Conservation (phyloP, 2,329 filamentous ascomycete genomes). For the Phialemoniopsis sp. region DNA sequence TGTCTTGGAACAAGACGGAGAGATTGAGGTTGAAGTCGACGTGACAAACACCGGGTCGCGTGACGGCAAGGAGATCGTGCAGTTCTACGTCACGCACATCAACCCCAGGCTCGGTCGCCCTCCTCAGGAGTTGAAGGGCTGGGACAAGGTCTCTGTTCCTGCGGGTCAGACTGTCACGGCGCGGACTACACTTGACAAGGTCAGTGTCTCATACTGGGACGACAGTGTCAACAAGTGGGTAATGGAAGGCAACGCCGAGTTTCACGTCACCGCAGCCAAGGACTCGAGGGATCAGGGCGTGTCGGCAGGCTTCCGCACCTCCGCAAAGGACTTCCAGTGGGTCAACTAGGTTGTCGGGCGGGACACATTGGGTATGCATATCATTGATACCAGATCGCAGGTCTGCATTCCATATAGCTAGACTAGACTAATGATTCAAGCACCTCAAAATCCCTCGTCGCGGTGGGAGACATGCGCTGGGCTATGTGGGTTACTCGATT, state of each 20-base stretch:
- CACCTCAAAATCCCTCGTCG: not conserved
- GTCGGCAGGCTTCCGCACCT: not conserved
- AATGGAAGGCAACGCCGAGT: constrained; percentile 17
- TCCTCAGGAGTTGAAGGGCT: constrained; percentile 50
- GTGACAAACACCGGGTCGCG: constrained; percentile 40
- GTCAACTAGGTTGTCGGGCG: no score
- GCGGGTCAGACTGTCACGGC: constrained; percentile 38
- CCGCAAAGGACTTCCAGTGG: not conserved
- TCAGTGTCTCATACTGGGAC: constrained; percentile 4
- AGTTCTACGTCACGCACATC: constrained; percentile 45
- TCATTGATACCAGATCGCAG: no score
- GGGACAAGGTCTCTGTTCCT: constrained; percentile 50
- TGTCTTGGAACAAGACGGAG: no score
- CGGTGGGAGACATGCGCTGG: not conserved
- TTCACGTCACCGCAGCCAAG: constrained; percentile 17
- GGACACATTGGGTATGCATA: no score
- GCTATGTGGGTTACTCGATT: not conserved
- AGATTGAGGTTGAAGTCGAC: constrained; percentile 37
- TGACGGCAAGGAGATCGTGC: constrained; percentile 50
- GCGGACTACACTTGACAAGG: not conserved
- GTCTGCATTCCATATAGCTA: no score
- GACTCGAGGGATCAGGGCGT: constrained; percentile 1
- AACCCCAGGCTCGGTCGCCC: constrained; percentile 46
- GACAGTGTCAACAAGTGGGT: constrained; percentile 11
- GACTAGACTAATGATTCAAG: not conserved